A percentile compares a stretch with the other conserved stretches of the same genome.
phyloP scores from a whole-genome alignment of 225 moss, liverwort and hornwort species.

The Lunularia cruciata region DNA sequence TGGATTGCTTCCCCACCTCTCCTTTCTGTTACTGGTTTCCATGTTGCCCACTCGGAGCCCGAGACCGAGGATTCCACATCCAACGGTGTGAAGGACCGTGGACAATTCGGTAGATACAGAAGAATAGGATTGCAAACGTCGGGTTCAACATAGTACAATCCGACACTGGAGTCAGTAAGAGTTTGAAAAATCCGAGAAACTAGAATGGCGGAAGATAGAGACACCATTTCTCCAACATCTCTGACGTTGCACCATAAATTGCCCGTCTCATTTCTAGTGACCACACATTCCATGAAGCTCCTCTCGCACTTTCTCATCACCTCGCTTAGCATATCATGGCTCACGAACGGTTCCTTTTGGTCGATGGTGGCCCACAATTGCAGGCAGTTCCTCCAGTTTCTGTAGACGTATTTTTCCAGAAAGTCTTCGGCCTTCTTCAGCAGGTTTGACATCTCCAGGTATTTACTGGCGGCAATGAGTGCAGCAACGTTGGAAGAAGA shows the following conservation, averaged over 20 bases:
- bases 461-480: constrained; percentile 37
- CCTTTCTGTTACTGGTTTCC: constrained; percentile 27
- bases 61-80: constrained; percentile 15
- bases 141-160: constrained; percentile 21
- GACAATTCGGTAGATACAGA: constrained; percentile 25
- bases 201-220: constrained; percentile 28
- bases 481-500: constrained; percentile 36
- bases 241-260: constrained; percentile 37
- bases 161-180: constrained; percentile 25
- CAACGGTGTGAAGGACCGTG: constrained; percentile 9
- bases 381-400: constrained; percentile 39
- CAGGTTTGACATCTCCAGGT: constrained; percentile 36
- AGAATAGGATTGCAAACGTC: constrained; percentile 24
- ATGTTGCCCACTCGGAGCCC: constrained; percentile 13
- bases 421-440: constrained; percentile 37
- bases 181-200: constrained; percentile 34
- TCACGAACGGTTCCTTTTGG: constrained; percentile 30
- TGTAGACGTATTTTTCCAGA: constrained; percentile 33
- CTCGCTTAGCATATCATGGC: constrained; percentile 30
- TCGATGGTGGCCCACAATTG: constrained; percentile 33
- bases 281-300: constrained; percentile 32
- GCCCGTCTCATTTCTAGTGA: constrained; percentile 26
- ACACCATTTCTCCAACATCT: constrained; percentile 36
- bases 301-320: constrained; percentile 35
- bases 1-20: constrained; percentile 30